phyloP scores from a whole-genome alignment of 2,329 filamentous ascomycete species.

The Cordyceps cateniannulata region DNA sequence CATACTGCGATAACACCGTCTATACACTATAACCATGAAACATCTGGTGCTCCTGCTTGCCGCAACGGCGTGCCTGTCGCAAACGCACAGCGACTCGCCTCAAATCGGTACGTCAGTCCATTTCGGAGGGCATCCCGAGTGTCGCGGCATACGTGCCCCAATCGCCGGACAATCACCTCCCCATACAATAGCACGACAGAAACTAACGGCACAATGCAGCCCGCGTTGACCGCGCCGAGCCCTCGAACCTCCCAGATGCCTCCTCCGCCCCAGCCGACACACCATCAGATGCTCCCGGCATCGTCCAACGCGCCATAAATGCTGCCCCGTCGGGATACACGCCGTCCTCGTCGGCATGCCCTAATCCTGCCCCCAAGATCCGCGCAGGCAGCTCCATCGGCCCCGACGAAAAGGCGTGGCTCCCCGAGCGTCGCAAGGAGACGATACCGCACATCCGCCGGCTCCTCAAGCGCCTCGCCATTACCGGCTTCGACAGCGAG shows the following conservation, averaged over 20 bases:
- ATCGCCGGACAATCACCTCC: background rate
- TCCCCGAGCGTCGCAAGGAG: constrained; percentile 57
- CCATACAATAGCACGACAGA: background rate
- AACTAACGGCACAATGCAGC: background rate
- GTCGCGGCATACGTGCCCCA: background rate
- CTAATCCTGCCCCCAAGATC: constrained; percentile 8
- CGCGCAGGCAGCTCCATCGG: constrained; percentile 6
- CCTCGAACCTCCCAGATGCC: background rate
- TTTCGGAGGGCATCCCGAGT: background rate
- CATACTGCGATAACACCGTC: background rate
- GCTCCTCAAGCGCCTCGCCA: constrained; percentile 61
- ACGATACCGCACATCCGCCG: constrained; percentile 64
- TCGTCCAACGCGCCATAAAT: constrained; percentile 3
- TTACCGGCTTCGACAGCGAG: constrained; percentile 62
- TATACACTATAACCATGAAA: constrained; percentile 3
- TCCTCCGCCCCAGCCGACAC: background rate
- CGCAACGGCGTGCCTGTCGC: background rate
- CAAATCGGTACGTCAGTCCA: background rate
- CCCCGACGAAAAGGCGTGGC: constrained; percentile 43
- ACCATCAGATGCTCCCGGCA: background rate
- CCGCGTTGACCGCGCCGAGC: background rate
- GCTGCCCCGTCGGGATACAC: constrained; percentile 9
- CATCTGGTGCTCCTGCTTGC: constrained; percentile 3
- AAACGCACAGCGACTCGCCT: background rate
- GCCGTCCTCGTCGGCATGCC: background rate